These are phyloP conservation scores for Chondrus crispus DNA, from an alignment of 23 red algal species.

Conservation along the genomic window DNA sequence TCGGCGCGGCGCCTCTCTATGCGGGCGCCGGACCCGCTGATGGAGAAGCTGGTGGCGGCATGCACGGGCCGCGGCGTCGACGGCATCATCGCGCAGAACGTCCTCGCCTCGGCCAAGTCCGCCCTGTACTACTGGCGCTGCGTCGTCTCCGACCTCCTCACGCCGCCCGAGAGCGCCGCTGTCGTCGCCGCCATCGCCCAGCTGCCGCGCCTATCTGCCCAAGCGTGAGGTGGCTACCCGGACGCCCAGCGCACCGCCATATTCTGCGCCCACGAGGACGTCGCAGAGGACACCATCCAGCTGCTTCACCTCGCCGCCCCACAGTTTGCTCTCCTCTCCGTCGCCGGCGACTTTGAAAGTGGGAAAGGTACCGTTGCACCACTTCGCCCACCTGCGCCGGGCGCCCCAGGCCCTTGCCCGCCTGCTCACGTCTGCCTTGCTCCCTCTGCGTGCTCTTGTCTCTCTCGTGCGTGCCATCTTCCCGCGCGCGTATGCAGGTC, in stretches of 20 bases:
- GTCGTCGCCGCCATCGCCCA: constrained; percentile 6
- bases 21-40: too few species aligned
- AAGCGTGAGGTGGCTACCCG: constrained; percentile 43
- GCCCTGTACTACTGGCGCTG: background rate
- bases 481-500: background rate
- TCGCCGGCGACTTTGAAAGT: constrained; percentile 63
- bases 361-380: background rate
- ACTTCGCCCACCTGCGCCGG: too few species aligned
- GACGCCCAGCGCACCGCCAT: constrained; percentile 59
- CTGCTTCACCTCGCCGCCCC: background rate
- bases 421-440: too few species aligned
- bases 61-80: background rate
- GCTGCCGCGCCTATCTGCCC: constrained; percentile 9
- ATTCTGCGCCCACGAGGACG: constrained; percentile 27
- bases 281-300: background rate
- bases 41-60: background rate
- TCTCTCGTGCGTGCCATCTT: too few species aligned
- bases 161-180: constrained; percentile 50
- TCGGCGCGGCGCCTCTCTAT: background rate
- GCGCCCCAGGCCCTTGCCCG: too few species aligned
- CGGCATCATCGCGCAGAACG: background rate
- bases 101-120: background rate
- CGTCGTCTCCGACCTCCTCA: constrained; percentile 42
- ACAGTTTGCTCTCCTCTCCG: background rate
- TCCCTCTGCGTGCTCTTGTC: too few species aligned